phyloP scores from a whole-genome alignment of 495 filamentous ascomycete species.

The Xanthoparmelia taractica region DNA sequence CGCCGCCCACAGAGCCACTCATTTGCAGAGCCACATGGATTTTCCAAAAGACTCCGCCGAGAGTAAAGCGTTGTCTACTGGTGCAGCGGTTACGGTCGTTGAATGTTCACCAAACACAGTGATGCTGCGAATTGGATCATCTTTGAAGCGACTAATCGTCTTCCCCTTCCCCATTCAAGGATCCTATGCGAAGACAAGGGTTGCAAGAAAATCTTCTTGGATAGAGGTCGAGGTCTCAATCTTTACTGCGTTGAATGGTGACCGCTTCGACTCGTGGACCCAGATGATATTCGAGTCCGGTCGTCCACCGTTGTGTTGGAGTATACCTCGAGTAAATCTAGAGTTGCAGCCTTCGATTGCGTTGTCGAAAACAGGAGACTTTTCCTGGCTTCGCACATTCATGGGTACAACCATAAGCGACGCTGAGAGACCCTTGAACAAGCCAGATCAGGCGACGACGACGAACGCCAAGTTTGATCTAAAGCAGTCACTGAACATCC shows the following conservation, averaged over 20 bases:
- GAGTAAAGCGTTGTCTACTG: slow-evolving; percentile 7
- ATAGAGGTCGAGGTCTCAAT: slow-evolving; percentile 39
- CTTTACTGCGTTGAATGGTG: slow-evolving; percentile 18
- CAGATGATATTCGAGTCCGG: slow-evolving; percentile 26
- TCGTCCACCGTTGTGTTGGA: slow-evolving; percentile 28
- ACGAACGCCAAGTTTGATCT: slow-evolving; percentile 34
- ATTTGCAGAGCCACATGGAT: not conserved
- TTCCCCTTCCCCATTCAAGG: slow-evolving; percentile 38
- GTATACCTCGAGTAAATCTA: slow-evolving; percentile 37
- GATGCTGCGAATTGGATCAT: slow-evolving; percentile 20
- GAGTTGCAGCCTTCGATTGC: slow-evolving; percentile 37
- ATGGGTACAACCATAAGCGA: slow-evolving; percentile 30
- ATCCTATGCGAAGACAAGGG: slow-evolving; percentile 31
- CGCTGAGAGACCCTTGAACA: slow-evolving; percentile 34
- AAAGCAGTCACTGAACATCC: slow-evolving; percentile 41
- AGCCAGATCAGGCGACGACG: slow-evolving; percentile 15
- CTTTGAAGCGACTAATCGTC: slow-evolving; percentile 27
- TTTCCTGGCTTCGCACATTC: slow-evolving; percentile 29
- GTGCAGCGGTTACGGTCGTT: slow-evolving; percentile 23
- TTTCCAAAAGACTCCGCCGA: not conserved
- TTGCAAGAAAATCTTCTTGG: slow-evolving; percentile 42
- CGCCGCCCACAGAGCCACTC: not conserved
- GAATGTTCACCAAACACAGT: slow-evolving; percentile 29
- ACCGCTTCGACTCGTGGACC: slow-evolving; percentile 28
- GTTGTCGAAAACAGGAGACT: slow-evolving; percentile 29